Percentiles rank a stretch among this genome's conserved stretches.
Conservation (phyloP, 2,329 filamentous ascomycete species). For the Bertia moriformis region DNA sequence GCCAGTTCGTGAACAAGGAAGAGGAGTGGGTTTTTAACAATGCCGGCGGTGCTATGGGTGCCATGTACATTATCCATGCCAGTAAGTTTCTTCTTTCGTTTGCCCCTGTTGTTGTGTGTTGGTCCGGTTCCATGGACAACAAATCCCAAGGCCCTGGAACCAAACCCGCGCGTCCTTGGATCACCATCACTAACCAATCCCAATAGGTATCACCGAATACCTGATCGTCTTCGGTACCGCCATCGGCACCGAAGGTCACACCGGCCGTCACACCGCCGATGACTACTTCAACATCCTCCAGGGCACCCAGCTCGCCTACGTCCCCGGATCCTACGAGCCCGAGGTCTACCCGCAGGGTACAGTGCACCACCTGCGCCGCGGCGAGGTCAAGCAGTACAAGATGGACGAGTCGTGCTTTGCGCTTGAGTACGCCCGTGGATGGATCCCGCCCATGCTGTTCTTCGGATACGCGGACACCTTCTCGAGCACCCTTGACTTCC, state of each 20-base stretch:
- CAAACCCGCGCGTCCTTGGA: slow-evolving; percentile 2
- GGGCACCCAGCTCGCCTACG: slow-evolving; percentile 65
- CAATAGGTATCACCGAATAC: slow-evolving; percentile 64
- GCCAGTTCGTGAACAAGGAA: slow-evolving; percentile 45
- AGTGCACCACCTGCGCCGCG: slow-evolving; percentile 59
- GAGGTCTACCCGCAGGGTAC: slow-evolving; percentile 57
- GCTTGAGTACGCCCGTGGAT: slow-evolving; percentile 71
- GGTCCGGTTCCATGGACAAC: slow-evolving; percentile 4
- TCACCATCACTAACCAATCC: no score
- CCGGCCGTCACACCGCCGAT: slow-evolving; percentile 76
- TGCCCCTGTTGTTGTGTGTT: neutral
- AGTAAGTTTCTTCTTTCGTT: slow-evolving; percentile 34
- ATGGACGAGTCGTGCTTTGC: slow-evolving; percentile 68
- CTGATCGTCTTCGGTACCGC: slow-evolving; percentile 41
- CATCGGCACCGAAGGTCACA: slow-evolving; percentile 75
- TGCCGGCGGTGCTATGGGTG: slow-evolving; percentile 79
- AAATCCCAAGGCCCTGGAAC: neutral
- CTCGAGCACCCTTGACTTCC: slow-evolving; percentile 67
- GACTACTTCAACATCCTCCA: slow-evolving; percentile 88
- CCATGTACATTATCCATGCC: slow-evolving; percentile 79
- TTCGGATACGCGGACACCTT: slow-evolving; percentile 78
- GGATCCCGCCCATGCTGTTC: slow-evolving; percentile 85
- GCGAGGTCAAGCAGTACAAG: slow-evolving; percentile 67
- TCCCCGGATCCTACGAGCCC: slow-evolving; percentile 48
- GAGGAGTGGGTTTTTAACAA: slow-evolving; percentile 90